These are phyloP conservation scores for Ganoderma multipileum DNA, from an alignment of 1,284 basidiomycete species.

Conservation along the genomic window DNA sequence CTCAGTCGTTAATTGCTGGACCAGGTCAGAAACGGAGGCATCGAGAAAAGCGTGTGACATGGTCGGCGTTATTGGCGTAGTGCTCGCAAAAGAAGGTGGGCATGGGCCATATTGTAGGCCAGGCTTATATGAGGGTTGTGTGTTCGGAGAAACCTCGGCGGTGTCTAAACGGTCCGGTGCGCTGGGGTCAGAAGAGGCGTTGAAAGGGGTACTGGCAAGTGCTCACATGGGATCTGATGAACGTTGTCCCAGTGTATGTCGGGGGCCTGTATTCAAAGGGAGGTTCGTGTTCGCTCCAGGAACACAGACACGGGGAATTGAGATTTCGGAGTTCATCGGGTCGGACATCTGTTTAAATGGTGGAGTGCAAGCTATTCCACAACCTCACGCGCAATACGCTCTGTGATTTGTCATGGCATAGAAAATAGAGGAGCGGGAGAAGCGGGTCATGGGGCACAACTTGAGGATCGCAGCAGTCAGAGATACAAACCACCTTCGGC, in stretches of 20 bases:
- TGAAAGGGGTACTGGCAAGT: background rate
- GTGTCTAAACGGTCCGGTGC: constrained; percentile 6
- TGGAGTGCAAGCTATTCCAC: background rate
- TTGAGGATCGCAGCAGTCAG: background rate
- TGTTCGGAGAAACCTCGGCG: constrained; percentile 36
- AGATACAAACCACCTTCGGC: no score
- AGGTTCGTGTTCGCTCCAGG: background rate
- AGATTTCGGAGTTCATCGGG: no score
- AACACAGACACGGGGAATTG: constrained; percentile 5
- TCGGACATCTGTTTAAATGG: background rate
- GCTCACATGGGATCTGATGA: background rate
- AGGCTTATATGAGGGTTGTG: constrained; percentile 13
- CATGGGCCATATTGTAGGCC: background rate
- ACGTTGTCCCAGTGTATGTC: background rate
- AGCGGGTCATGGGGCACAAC: background rate
- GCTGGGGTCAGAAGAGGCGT: background rate
- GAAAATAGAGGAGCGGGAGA: no score
- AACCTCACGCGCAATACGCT: background rate
- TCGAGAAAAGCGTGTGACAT: constrained; percentile 57
- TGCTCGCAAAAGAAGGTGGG: constrained; percentile 1
- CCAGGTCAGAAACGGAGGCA: constrained; percentile 58
- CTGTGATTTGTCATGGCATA: no score
- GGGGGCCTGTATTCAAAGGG: background rate
- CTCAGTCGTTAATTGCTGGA: constrained; percentile 59
- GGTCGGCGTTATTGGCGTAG: background rate